Evolutionary conservation across 2,329 filamentous ascomycete genomes (phyloP).

Genomic region (Fusarium circinatum): DNA sequence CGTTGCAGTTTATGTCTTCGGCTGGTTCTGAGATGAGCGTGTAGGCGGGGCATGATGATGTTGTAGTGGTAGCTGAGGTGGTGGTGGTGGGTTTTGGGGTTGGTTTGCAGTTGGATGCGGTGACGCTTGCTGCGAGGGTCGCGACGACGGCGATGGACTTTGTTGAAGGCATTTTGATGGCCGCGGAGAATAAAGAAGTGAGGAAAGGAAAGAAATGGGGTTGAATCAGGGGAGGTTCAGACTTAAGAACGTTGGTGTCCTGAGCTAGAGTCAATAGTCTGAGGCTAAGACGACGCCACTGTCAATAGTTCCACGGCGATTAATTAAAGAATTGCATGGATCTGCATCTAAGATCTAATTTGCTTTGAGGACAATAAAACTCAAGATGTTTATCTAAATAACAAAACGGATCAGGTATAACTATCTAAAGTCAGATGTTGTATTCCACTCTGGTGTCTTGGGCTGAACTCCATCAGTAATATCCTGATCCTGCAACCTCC

Average conservation of each 20-base stretch:
- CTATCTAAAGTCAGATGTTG: background rate
- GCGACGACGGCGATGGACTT: conserved; percentile 13
- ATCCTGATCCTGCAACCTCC: background rate
- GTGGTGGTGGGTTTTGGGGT: background rate
- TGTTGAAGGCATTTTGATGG: conserved; percentile 10
- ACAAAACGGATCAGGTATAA: background rate
- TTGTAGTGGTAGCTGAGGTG: background rate
- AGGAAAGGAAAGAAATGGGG: background rate
- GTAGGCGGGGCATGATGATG: background rate
- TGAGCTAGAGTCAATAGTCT: background rate
- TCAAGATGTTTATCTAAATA: background rate
- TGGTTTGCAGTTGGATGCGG: background rate
- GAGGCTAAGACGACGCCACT: background rate
- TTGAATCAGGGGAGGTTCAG: background rate
- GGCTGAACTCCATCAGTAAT: background rate
- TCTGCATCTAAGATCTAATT: background rate
- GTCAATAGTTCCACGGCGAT: background rate
- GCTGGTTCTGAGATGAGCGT: background rate
- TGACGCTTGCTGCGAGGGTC: conserved; percentile 10
- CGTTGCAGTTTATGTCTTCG: background rate
- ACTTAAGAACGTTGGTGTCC: background rate
- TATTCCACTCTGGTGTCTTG: background rate
- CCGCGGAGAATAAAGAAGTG: background rate
- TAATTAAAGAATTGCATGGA: background rate
- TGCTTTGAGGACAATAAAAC: too few relatives aligned